A percentile compares a stretch with the other conserved stretches of the same genome.
These are phyloP conservation scores for Botrytis elliptica DNA, from an alignment of 2,329 filamentous ascomycete species.

Conservation along the genomic window DNA sequence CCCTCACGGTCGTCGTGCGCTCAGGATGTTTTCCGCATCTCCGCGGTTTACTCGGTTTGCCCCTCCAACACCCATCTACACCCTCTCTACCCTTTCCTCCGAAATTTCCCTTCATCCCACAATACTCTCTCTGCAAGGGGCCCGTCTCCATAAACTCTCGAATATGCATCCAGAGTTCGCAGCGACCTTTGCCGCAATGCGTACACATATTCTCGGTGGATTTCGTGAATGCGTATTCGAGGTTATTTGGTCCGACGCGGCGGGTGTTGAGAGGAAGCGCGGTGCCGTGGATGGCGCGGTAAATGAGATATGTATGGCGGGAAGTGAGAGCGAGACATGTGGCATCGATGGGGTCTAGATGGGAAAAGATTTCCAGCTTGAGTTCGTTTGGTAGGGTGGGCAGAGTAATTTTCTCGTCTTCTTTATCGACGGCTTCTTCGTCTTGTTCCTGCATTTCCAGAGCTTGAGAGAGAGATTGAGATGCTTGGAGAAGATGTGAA, in stretches of 20 bases:
- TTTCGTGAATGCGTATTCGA: conserved; percentile 63
- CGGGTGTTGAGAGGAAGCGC: conserved; percentile 56
- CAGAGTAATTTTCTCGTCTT: conserved; percentile 21
- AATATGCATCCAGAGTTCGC: conserved; percentile 63
- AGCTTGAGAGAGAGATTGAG: conserved; percentile 25
- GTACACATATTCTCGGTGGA: conserved; percentile 61
- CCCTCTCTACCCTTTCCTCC: conserved; percentile 47
- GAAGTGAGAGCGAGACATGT: conserved; percentile 60
- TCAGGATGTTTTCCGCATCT: conserved; percentile 56
- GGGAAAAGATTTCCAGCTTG: conserved; percentile 60
- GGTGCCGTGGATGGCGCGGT: conserved; percentile 53
- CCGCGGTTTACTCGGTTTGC: conserved; percentile 57
- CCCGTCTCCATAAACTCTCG: conserved; percentile 56
- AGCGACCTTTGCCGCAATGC: conserved; percentile 60
- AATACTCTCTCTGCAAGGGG: conserved; percentile 52
- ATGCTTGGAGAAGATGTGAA: conserved; percentile 9
- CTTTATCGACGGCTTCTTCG: conserved; percentile 19
- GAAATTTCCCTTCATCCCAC: conserved; percentile 57
- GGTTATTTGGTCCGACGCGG: conserved; percentile 59
- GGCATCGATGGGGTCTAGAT: conserved; percentile 63
- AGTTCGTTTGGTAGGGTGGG: conserved; percentile 54
- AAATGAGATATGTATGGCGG: conserved; percentile 57
- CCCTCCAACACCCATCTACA: conserved; percentile 56
- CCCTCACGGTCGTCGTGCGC: conserved; percentile 34
- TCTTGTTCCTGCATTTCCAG: conserved; percentile 32